Evolutionary conservation across 2,329 filamentous ascomycete genomes (phyloP).

Genomic region (Diaporthe sp.): DNA sequence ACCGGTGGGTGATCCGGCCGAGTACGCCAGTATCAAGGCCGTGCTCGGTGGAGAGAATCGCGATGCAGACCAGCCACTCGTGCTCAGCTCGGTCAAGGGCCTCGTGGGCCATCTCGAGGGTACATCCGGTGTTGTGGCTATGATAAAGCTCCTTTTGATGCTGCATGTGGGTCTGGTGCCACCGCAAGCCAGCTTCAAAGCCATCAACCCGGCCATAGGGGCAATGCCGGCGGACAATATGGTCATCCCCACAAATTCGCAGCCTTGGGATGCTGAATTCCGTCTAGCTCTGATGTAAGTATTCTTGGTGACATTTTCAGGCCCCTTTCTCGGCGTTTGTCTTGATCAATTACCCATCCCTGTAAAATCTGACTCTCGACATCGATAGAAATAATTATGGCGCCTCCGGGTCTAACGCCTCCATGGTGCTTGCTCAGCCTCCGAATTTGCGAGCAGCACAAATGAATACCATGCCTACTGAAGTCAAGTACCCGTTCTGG

Average conservation of each 20-base stretch:
- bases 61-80: background rate
- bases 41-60: conserved; percentile 46
- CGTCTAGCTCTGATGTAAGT: conserved; percentile 44
- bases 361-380: background rate
- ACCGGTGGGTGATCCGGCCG: conserved; percentile 54
- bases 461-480: background rate
- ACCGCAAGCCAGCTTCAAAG: conserved; percentile 51
- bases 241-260: conserved; percentile 39
- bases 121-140: conserved; percentile 28
- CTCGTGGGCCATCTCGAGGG: conserved; percentile 29
- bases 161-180: conserved; percentile 48
- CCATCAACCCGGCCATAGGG: conserved; percentile 39
- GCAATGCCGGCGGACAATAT: conserved; percentile 46
- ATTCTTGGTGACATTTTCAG: background rate
- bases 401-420: conserved; percentile 50
- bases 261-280: conserved; percentile 43
- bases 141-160: conserved; percentile 53
- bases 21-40: conserved; percentile 51
- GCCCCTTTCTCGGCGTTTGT: background rate
- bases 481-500: conserved; percentile 17
- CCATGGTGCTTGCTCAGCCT: conserved; percentile 44
- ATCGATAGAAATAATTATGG: conserved; percentile 53
- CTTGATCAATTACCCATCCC: no score
- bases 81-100: conserved; percentile 34
- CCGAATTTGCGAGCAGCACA: conserved; percentile 40